These are phyloP conservation scores for Cronartium quercuum DNA, from an alignment of 1,284 basidiomycete species.

Conservation along the genomic window DNA sequence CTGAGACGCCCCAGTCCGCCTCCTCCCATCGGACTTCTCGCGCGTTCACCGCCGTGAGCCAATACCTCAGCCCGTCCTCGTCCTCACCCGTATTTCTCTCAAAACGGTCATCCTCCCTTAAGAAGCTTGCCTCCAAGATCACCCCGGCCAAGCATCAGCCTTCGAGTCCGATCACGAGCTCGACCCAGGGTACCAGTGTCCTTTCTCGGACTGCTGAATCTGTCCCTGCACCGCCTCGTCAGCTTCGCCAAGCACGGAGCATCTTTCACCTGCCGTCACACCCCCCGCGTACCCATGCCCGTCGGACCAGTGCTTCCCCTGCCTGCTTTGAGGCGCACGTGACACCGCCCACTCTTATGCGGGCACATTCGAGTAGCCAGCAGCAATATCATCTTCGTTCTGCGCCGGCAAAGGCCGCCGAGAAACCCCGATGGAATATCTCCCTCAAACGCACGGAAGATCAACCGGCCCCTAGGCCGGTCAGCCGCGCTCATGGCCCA, in stretches of 20 bases:
- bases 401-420: background rate
- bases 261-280: background rate
- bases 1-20: background rate
- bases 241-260: slow-evolving; percentile 1
- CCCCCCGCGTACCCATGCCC: background rate
- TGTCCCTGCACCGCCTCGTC: background rate
- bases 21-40: background rate
- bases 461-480: background rate
- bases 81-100: slow-evolving; percentile 15
- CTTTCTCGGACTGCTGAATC: background rate
- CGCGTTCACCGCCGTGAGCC: slow-evolving; percentile 1
- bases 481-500: background rate
- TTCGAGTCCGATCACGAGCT: background rate
- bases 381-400: background rate
- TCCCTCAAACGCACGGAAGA: slow-evolving; percentile 29
- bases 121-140: slow-evolving; percentile 18
- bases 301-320: background rate
- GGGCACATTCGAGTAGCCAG: background rate
- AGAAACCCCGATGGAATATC: slow-evolving; percentile 35
- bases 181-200: too few species aligned
- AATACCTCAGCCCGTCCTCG: slow-evolving; percentile 10
- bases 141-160: background rate
- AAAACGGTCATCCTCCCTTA: slow-evolving; percentile 1
- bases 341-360: background rate
- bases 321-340: background rate